Evolutionary conservation across 441 rosid genomes (phyloP).

Genomic region (Syzygium malaccense): DNA sequence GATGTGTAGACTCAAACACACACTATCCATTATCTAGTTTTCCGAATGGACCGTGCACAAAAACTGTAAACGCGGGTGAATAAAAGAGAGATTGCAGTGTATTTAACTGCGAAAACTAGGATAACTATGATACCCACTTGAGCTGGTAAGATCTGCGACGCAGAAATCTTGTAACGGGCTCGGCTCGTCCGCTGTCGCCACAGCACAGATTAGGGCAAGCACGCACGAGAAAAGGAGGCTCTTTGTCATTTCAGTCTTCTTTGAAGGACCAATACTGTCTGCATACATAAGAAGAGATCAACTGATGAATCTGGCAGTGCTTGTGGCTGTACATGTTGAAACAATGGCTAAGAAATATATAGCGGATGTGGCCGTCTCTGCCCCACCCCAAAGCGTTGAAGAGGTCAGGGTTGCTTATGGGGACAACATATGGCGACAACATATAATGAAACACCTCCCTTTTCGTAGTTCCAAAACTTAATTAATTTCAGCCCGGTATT

Average conservation of each 20-base stretch:
- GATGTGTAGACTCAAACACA: not conserved
- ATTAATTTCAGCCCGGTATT: not conserved
- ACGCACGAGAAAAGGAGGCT: not conserved
- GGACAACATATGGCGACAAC: not conserved
- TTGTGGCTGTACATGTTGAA: not conserved
- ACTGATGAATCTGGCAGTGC: not conserved
- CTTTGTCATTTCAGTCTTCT: slow-evolving; percentile 3
- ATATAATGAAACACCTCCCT: not conserved
- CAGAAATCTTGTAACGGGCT: slow-evolving; percentile 20
- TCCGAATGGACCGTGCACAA: not conserved
- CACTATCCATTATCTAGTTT: not conserved
- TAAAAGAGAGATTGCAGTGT: not conserved
- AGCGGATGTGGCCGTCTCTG: not conserved
- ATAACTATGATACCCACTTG: not conserved
- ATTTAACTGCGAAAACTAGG: not conserved
- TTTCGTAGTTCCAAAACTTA: not conserved
- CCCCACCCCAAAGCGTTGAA: not conserved
- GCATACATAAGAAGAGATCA: not conserved
- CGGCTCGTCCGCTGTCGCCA: slow-evolving; percentile 2
- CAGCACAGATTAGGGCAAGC: not conserved
- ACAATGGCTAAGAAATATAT: not conserved
- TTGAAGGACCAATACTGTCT: not conserved
- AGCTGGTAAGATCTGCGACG: slow-evolving; percentile 2
- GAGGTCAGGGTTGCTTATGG: not conserved
- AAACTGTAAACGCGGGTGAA: not conserved